phyloP scores from a whole-genome alignment of 768 basidiomycete genomes.

The Lanmaoa pseudosensibilis region DNA sequence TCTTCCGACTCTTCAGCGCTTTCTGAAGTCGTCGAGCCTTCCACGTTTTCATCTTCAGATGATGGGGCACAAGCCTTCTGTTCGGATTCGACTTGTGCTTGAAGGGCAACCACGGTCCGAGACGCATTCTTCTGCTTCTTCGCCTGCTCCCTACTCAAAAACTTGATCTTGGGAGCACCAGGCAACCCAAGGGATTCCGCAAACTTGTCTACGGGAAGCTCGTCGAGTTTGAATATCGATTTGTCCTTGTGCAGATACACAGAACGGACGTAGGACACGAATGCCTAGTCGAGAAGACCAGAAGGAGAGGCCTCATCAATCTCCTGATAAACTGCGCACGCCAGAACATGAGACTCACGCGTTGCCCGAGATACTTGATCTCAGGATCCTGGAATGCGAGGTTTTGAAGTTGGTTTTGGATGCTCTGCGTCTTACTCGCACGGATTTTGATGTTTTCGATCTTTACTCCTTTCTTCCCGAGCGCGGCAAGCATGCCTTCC shows the following conservation, averaged over 20 bases:
- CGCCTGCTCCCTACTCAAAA: constrained; percentile 64
- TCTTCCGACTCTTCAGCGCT: constrained; percentile 29
- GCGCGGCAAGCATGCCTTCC: constrained; percentile 76
- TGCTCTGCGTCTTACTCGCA: constrained; percentile 79
- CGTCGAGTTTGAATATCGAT: constrained; percentile 80
- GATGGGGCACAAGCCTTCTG: constrained; percentile 8
- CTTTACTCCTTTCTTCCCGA: constrained; percentile 70
- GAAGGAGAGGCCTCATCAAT: constrained; percentile 5
- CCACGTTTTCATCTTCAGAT: constrained; percentile 20
- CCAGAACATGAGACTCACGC: constrained; percentile 50
- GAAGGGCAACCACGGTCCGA: constrained; percentile 40
- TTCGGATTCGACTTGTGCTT: constrained; percentile 32
- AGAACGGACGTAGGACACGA: constrained; percentile 93
- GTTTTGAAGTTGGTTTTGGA: constrained; percentile 87
- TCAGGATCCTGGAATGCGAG: constrained; percentile 94
- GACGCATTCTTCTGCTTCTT: constrained; percentile 78
- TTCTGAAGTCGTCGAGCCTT: constrained; percentile 21
- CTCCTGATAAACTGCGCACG: fast-evolving
- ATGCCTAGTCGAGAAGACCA: constrained; percentile 55
- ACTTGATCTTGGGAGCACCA: constrained; percentile 94
- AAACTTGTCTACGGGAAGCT: constrained; percentile 79
- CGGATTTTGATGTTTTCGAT: constrained; percentile 84
- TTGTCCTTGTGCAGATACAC: constrained; percentile 94
- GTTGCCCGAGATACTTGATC: constrained; percentile 94
- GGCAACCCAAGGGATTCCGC: constrained; percentile 91